Base-by-base conservation (phyloP, 192 early-diverging fungal genomes). In the Entophlyctis luteolus region DNA sequence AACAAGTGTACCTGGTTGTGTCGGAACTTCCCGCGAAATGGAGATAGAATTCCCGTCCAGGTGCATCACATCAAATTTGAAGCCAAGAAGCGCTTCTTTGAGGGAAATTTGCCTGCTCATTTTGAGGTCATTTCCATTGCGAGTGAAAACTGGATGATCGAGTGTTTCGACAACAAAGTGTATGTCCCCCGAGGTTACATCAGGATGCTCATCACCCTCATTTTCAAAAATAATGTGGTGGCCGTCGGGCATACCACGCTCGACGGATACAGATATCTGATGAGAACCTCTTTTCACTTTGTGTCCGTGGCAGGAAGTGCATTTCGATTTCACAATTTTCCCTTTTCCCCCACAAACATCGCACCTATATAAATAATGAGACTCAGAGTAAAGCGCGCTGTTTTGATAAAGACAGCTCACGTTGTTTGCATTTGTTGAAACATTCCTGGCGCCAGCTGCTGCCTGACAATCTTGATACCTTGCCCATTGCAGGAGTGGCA, bases 381-480 rank as follows among this genome's bases (percentile, higher is more conserved):
- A 22, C 18, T 47, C 45, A 47, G 6, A 14, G 10, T 42, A 23
- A 18, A 42, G 0, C 16, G 33, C 55, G 4, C 23, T 38, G 12
- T 39, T 6, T 39, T 37, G 27, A 20, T 5, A 67, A 67, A n/a
- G 54, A 49, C 8, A 2, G 45, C 74, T 42, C 60, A 86, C 73
- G 84, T 86, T 36, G 89, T 82, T 73, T 95, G 95, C 80, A 97
- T 89, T 75, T 95, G 92, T 71, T 97, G 96, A 65, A 89, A 88
- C 73, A 98, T 93, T 31, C 95, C 94, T 4, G 95, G 94, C 0
- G 86, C 95, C 14, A 99, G 69, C 74, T 90, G 84, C 62, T 95
- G 92, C 68, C 90, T 87, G 33, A 92, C 82, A 23, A 96, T 75
- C 56, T 77, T 86, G 38, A 91, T 77, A 52, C 95, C 95, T 29